Base-by-base conservation (phyloP, 2,329 filamentous ascomycete species). In the Rugonectria rugulosa region DNA sequence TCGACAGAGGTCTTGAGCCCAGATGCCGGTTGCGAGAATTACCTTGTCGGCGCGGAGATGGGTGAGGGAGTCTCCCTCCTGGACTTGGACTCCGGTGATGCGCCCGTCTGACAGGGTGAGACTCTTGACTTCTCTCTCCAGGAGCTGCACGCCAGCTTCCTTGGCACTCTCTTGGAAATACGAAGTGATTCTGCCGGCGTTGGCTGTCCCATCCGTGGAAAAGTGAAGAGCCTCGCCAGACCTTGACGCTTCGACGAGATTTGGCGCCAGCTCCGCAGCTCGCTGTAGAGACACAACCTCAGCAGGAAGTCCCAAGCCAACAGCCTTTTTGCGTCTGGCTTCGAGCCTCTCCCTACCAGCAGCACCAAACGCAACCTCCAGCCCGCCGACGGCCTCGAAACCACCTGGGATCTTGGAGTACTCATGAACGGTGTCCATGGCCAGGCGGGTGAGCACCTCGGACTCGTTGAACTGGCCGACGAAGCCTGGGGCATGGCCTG, bases 381-480 rank as follows among this genome's bases (percentile, higher is more conserved):
- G 5, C 0, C 64, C 65, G 0, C 64, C 65, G 0, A 66, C 65
- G 3, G 45, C 32, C 0, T 67, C 50, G 6, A 67, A 67, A 0
- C 65, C 65, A 9, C 59, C 56, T 0, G 65, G 65, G 0, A 67
- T 55, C n/a, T 62, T 58, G 23, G 40, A 27, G 21, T 65, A 65
- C n/a, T 67, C 63, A 0, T 53, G 42, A 1, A 67, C 64, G 3
- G 52, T 63, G 4, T 63, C 56, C 26, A 67, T 49, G 3, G 65
- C 65, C 2, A 67, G 57, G 4, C 45, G 62, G 4, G 64, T 64
- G 12, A 67, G 60, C 0, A 66, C 23, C 1, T 60, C 37, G 0
- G 65, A 67, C 5, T 67, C 65, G 8, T 67, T 67, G 41, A 62
- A 67, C 5, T 67, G 65, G 1, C 65, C 65, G 3, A 67, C 31